Conservation (phyloP, 768 basidiomycete species). For the Leccinum boreale region DNA sequence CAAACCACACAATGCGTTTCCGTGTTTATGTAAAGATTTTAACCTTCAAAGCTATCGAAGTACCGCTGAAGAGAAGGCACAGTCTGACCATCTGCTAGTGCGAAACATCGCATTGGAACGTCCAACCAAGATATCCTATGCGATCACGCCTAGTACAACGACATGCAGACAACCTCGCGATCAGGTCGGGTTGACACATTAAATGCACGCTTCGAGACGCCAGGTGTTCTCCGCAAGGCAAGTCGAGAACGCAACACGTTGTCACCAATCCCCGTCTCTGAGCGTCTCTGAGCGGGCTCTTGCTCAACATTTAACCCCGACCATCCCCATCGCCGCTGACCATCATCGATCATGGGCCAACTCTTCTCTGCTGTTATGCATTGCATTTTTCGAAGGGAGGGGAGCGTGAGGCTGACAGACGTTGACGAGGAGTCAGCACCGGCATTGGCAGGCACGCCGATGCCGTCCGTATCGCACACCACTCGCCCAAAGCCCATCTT, state of each 20-base stretch:
- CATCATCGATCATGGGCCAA: slow-evolving; percentile 20
- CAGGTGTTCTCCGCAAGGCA: slow-evolving; percentile 6
- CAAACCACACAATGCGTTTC: not conserved
- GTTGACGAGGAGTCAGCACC: slow-evolving; percentile 17
- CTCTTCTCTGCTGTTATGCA: slow-evolving; percentile 1
- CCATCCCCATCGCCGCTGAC: slow-evolving; percentile 11
- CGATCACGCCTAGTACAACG: not conserved
- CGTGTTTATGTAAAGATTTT: not conserved
- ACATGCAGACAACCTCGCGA: not conserved
- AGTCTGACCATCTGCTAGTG: not conserved
- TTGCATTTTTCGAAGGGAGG: slow-evolving; percentile 8
- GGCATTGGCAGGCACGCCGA: not conserved
- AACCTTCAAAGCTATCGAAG: not conserved
- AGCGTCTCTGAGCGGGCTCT: not conserved
- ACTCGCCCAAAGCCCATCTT: slow-evolving; percentile 18
- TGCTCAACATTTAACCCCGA: not conserved
- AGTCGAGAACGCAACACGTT: not conserved
- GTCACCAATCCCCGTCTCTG: slow-evolving; percentile 9
- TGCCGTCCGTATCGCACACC: not conserved
- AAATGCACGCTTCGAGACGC: not conserved
- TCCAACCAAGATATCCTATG: not conserved
- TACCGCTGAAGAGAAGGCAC: not conserved
- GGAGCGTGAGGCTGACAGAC: slow-evolving; percentile 13
- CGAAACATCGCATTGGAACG: not conserved
- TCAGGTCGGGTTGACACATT: not conserved